These are phyloP conservation scores for Atkinsonella texensis DNA, from an alignment of 2,329 filamentous ascomycete species.

Conservation along the genomic window DNA sequence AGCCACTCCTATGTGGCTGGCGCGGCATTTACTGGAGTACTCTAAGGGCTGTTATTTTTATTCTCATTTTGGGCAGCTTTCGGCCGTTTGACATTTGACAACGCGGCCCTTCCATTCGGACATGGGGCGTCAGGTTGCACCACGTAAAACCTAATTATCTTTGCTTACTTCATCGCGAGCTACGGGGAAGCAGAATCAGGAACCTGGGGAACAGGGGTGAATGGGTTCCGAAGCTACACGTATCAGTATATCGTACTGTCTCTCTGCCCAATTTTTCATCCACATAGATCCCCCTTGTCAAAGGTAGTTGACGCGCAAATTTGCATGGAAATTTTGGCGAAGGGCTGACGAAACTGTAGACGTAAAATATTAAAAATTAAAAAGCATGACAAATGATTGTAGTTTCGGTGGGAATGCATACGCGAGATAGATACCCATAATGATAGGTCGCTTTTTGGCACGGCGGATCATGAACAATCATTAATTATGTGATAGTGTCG, in stretches of 20 bases:
- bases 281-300: background rate
- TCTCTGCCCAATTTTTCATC: background rate
- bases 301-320: background rate
- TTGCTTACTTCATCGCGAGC: background rate
- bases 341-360: background rate
- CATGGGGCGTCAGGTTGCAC: too few relatives aligned
- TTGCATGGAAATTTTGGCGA: slow-evolving; percentile 1
- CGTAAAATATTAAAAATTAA: background rate
- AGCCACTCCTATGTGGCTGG: background rate
- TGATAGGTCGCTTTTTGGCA: slow-evolving; percentile 6
- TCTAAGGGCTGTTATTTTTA: background rate
- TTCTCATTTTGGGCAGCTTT: background rate
- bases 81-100: background rate
- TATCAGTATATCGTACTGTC: background rate
- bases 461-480: background rate
- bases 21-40: background rate
- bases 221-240: background rate
- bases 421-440: slow-evolving; percentile 11
- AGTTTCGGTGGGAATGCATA: slow-evolving; percentile 1
- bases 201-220: background rate
- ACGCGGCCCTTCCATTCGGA: background rate
- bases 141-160: background rate
- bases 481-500: slow-evolving; percentile 9
- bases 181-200: background rate
- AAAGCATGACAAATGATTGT: background rate